phyloP scores from a whole-genome alignment of 1,284 basidiomycete species.

The Ceratobasidium papillatum region DNA sequence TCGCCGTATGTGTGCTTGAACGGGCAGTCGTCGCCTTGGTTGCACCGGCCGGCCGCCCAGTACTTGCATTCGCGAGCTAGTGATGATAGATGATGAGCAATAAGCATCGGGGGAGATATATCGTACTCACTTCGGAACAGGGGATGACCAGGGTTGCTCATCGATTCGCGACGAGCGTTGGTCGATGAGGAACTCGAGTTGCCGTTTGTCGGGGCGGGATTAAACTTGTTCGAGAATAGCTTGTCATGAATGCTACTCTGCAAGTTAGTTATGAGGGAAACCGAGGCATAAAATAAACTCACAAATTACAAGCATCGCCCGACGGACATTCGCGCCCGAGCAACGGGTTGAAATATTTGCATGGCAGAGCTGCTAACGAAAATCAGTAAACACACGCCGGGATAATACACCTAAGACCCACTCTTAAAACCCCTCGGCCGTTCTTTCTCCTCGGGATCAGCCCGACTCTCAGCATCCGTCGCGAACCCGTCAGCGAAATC shows the following conservation, averaged over 20 bases:
- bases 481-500: slow-evolving; percentile 34
- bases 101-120: neutral
- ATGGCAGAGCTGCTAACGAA: neutral
- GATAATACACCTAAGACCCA: neutral
- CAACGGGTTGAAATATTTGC: slow-evolving; percentile 37
- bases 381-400: neutral
- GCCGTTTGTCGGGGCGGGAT: neutral
- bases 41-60: slow-evolving; percentile 38
- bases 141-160: slow-evolving; percentile 9
- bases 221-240: slow-evolving; percentile 26
- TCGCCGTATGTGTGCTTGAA: slow-evolving; percentile 39
- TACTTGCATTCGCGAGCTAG: slow-evolving; percentile 39
- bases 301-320: slow-evolving; percentile 35
- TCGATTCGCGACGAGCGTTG: neutral
- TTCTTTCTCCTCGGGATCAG: slow-evolving; percentile 28
- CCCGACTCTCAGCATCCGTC: slow-evolving; percentile 19
- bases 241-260: slow-evolving; percentile 31
- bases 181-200: slow-evolving; percentile 6
- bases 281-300: neutral
- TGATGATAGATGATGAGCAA: neutral
- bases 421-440: slow-evolving; percentile 35
- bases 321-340: slow-evolving; percentile 31
- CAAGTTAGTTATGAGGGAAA: neutral
- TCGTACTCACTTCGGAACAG: slow-evolving; percentile 13
- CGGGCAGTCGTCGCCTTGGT: slow-evolving; percentile 39